These are phyloP conservation scores for Heracleum sosnowskyi DNA, from an alignment of 129 eudicot species.

Conservation along the genomic window DNA sequence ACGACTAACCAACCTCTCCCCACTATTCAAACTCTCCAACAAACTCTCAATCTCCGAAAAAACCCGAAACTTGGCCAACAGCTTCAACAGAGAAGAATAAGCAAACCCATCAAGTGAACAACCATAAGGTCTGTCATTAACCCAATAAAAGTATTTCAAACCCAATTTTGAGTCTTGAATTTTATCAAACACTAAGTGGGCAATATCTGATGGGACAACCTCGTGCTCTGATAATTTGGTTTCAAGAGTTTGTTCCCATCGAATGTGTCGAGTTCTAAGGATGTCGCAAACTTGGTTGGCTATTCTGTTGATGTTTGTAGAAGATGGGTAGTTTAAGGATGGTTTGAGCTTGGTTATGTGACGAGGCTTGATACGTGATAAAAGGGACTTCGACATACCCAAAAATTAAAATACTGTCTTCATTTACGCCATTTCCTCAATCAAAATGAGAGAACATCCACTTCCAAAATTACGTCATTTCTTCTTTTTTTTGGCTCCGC, in stretches of 20 bases:
- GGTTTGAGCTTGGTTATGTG: slow-evolving; percentile 28
- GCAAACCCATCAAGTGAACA: slow-evolving; percentile 57
- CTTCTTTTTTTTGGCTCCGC: no score
- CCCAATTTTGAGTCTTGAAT: slow-evolving; percentile 40
- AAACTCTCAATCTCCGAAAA: slow-evolving; percentile 49
- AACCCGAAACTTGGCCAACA: slow-evolving; percentile 50
- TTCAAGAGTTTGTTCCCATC: slow-evolving; percentile 65
- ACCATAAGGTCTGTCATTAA: slow-evolving; percentile 38
- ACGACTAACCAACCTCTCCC: slow-evolving; percentile 35
- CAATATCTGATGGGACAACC: slow-evolving; percentile 66
- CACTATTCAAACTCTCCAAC: slow-evolving; percentile 34
- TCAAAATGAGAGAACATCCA: not conserved
- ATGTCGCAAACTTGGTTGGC: slow-evolving; percentile 44
- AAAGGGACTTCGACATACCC: slow-evolving; percentile 62
- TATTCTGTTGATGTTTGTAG: slow-evolving; percentile 24
- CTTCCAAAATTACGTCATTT: not conserved
- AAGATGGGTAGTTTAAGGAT: slow-evolving; percentile 5
- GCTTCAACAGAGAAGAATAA: slow-evolving; percentile 80
- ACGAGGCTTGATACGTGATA: slow-evolving; percentile 66
- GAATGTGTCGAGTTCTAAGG: slow-evolving; percentile 37
- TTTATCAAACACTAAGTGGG: slow-evolving; percentile 78
- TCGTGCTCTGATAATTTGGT: slow-evolving; percentile 39
- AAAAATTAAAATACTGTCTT: not conserved
- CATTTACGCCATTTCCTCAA: not conserved
- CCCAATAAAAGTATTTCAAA: slow-evolving; percentile 52